Evolutionary conservation across 1,139 yeast species (phyloP), one percentile per base, ranked within the genome.

Genomic region (Debaryomyces fabryi): DNA sequence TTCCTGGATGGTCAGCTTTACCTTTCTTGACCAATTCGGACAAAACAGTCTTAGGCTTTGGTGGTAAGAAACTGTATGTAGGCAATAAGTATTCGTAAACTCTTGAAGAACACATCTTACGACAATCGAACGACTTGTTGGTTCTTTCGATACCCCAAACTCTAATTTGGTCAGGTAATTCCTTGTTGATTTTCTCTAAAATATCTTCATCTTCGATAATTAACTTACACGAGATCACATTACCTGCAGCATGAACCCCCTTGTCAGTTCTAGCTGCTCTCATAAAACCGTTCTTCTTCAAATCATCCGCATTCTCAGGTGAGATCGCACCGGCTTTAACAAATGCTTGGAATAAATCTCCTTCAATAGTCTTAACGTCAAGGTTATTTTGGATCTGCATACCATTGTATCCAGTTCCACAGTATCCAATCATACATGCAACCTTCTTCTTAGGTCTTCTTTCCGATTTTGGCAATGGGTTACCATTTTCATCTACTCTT

Each of bases 161-260:
- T 53, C 97, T 78, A 54, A 93, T 89, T 55, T 88, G 92, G 9
- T 81, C 92, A 0, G 99, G 99, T 49, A 93, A 75, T 42, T 76
- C 66, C 1, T 74, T 68, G 66, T 93, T 93, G 67, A 95, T 86
- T 64, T 84, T 88, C 39, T 77, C 75, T 39, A 87, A 76, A 46
- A 92, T 79, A 48, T 88, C 86, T n/a, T 78, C 81, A 60, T 92
- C 98, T 64, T 92, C 97, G 49, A 92, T 81, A 59, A 92, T 91
- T 74, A 93, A 73, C 64, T 93, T 93, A 59, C 90, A 75, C 7
- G 96, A 88, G 39, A 95, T 83, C 27, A 93, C 91, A 64, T 93
- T 93, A 24, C 99, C 98, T 4, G 98, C 98, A 23, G 99, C 99
- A 68, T 93, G 99, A 13, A 93, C 99, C 52, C 99, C 99, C 68